These are phyloP conservation scores for Geopyxis carbonaria DNA, from an alignment of 495 filamentous ascomycete genomes.

Conservation along the genomic window DNA sequence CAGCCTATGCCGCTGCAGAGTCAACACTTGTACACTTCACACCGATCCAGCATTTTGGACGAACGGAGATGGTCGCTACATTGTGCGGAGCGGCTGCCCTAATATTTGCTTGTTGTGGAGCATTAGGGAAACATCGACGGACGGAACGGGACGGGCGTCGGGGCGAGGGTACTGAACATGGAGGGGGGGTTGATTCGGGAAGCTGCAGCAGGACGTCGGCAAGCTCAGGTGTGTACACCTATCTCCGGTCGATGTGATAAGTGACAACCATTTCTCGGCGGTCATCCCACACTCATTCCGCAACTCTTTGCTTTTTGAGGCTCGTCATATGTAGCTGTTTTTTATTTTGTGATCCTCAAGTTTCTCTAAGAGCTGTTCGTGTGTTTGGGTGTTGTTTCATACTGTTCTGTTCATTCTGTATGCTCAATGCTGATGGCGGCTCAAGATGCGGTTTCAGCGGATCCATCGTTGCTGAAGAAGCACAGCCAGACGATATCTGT, in stretches of 20 bases:
- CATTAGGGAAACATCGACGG: not conserved
- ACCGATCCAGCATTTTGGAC: no score
- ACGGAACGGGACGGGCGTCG: constrained; percentile 11
- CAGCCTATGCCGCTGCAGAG: no score
- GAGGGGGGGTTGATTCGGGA: not conserved
- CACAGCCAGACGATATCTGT: constrained; percentile 56
- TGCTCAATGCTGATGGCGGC: constrained; percentile 1
- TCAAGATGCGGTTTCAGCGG: not conserved
- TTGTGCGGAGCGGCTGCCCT: constrained; percentile 17
- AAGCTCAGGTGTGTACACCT: constrained; percentile 1
- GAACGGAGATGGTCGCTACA: constrained; percentile 20
- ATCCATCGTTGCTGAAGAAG: constrained; percentile 46
- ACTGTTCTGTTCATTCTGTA: not conserved
- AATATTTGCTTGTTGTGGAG: constrained; percentile 13
- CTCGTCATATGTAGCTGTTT: not conserved
- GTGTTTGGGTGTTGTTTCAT: not conserved
- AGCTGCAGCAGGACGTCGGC: not conserved
- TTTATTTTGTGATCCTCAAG: not conserved
- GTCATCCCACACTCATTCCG: no score
- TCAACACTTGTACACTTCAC: no score
- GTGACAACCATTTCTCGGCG: no score
- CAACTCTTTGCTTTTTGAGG: no score
- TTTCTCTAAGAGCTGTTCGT: not conserved
- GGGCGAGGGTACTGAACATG: not conserved
- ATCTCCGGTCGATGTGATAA: no score